Evolutionary conservation across 257 asterid genomes (phyloP), one percentile per base, ranked within the genome.

Genomic region (Nyctanthes arbortristis): DNA sequence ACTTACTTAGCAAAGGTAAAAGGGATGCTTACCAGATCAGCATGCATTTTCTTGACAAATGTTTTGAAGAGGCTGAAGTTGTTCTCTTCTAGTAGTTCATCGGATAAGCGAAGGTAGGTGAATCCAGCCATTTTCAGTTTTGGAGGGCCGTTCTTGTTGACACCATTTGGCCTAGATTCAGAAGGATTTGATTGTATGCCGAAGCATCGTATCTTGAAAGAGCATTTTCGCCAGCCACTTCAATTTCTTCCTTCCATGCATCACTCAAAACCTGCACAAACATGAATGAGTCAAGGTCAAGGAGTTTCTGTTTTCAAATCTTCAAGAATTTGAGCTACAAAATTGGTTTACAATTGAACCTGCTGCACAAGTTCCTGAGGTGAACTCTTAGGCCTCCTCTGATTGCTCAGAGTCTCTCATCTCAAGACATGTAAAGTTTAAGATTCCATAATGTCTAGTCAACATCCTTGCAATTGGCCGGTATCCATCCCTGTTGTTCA

Each of bases 381-480:
- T 3, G 63, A 80, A 69, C 78, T 73, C 59, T 67, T 77, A 4
- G 82, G 82, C 85, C 13, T 65, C 34, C 18, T 61, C 75, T 33
- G 82, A 75, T 4, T 80, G 85, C 36, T 77, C 82, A 9, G 55
- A 27, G 58, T 80, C 63, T 64, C 75, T 77, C 85, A 80, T 80
- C 63, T 80, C 82, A 31, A 80, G 80, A 40, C 85, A 80, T 16
- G 85, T 80, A 69, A 80, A 80, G 61, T 80, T 72, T 45, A 77
- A 59, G 73, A 72, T 61, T 4, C 63, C 84, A 56, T 52, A n/a
- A 35, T 77, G 85, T 34, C 82, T 45, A 3, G 75, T 55, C 7
- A 80, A 28, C 73, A 77, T 80, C 66, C 74, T 77, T 2, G 80
- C 78, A 2, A 80, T 61, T 7, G 82, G 73, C 7, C 78, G 59